Percentiles rank a stretch among this genome's conserved stretches.
phyloP scores from a whole-genome alignment of 129 eudicot species.

The Scalesia atractyloides region DNA sequence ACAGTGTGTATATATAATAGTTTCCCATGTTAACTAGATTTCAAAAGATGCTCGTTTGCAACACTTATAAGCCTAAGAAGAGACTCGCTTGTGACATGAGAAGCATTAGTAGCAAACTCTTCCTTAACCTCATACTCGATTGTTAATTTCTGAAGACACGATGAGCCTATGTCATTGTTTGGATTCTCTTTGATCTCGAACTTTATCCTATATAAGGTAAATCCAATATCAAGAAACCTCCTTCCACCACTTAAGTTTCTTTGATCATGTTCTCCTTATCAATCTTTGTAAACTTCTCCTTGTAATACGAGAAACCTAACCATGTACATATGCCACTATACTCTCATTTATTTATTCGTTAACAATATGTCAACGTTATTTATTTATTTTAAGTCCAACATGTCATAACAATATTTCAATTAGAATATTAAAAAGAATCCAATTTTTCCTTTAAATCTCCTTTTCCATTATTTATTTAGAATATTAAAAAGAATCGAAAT shows the following conservation, averaged over 20 bases:
- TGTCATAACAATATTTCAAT: too few species aligned
- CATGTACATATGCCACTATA: conserved; percentile 11
- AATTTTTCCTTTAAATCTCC: too few species aligned
- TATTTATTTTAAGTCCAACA: too few species aligned
- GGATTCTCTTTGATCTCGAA: conserved; percentile 50
- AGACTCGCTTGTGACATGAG: conserved; percentile 41
- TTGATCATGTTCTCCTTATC: conserved; percentile 55
- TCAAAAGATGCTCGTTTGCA: conserved; percentile 36
- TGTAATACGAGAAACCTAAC: conserved; percentile 33
- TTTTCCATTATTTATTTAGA: too few species aligned
- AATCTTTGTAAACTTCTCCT: conserved; percentile 57
- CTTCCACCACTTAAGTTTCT: conserved; percentile 60
- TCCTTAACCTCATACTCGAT: conserved; percentile 56
- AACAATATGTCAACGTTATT: too few species aligned
- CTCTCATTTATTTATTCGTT: background rate
- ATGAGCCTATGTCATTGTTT: conserved; percentile 18
- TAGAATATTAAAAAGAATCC: too few species aligned
- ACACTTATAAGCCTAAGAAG: conserved; percentile 34
- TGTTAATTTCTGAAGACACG: conserved; percentile 50
- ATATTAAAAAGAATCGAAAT: too few species aligned
- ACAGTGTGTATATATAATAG: background rate
- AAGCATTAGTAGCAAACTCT: conserved; percentile 50
- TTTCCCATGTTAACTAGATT: conserved; percentile 5
- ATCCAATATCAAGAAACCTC: conserved; percentile 57
- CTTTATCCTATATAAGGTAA: conserved; percentile 44